Evolutionary conservation across 2,329 filamentous ascomycete genomes (phyloP), one percentile per base, ranked within the genome.

Genomic region (Pseudodiploospora longispora): DNA sequence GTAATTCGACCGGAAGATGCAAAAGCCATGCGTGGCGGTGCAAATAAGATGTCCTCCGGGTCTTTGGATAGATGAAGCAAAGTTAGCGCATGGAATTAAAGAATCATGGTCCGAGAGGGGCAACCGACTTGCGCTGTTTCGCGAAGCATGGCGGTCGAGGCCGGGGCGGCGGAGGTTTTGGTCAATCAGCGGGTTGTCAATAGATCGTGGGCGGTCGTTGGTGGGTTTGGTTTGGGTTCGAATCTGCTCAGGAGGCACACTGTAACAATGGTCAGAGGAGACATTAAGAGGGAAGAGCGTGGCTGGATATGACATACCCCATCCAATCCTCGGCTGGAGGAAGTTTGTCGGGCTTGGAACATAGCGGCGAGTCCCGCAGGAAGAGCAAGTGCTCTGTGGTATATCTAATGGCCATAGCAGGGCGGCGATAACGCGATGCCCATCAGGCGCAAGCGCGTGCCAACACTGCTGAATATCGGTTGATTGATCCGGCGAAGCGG

Each of bases 291-390:
- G 19, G 10, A 8, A 36, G 10, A 7, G 41, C 36, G 30, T 29
- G 39, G 10, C 42, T 40, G 36, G 40, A 36, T 37, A 9, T 38
- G 19, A 27, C 6, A 40, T 73, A 95, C 85, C 91, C 89, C 88
- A 96, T 95, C 90, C 90, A 97, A 72, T 95, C 87, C 69, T 95
- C 88, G 51, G 84, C 78, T 28, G 88, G 85, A 52, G 89, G 90
- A 38, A 96, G 75, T 51, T 75, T 78, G 51, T 83, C 71, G 38
- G 91, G 91, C 66, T 87, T 94, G 55, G 76, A 71, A 59, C 89
- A 89, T 63, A 95, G 73, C 52, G 89, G 89, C 52, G 91, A 96
- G 48, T 84, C 74, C 66, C 83, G 80, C 58, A 97, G 72, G 62
- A 76, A 74, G 57, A 88, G 71, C 55, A 97, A 74, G 66, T 85